Conservation (phyloP, 306 rosid genomes). For the Rosa multiflora region DNA sequence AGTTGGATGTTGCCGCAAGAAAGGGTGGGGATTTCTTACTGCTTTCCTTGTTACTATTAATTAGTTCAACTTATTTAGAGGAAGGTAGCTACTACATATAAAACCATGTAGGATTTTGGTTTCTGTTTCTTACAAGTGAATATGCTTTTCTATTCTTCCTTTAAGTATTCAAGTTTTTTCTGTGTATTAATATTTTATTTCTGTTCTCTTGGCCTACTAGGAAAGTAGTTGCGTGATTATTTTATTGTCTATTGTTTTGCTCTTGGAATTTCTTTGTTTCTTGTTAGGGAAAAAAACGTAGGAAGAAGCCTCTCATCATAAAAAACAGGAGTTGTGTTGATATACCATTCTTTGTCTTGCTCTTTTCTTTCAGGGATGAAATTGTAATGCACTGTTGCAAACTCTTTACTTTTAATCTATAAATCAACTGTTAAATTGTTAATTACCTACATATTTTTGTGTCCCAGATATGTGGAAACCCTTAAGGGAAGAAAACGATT, state of each 20-base stretch:
- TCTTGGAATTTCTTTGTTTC: background rate
- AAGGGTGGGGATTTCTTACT: slow-evolving; percentile 62
- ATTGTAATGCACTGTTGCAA: slow-evolving; percentile 2
- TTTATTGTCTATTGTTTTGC: background rate
- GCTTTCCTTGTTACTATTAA: slow-evolving; percentile 1
- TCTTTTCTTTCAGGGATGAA: background rate
- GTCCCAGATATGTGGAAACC: slow-evolving; percentile 73
- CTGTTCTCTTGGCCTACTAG: background rate
- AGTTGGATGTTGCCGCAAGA: slow-evolving; percentile 64
- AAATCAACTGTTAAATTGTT: slow-evolving; percentile 3
- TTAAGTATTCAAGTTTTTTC: background rate
- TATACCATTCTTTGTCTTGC: background rate
- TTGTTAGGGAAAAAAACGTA: background rate
- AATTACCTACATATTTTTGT: slow-evolving; percentile 21
- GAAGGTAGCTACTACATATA: slow-evolving; percentile 16
- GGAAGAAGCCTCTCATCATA: slow-evolving; percentile 7
- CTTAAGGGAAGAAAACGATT: slow-evolving; percentile 85
- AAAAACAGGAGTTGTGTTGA: background rate
- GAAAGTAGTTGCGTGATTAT: background rate
- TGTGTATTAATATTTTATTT: background rate
- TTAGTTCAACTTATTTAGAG: slow-evolving; percentile 7
- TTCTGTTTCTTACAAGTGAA: background rate
- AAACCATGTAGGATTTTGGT: background rate
- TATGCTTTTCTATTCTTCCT: background rate
- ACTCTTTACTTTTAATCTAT: slow-evolving; percentile 4